Evolutionary conservation across 495 filamentous ascomycete genomes (phyloP).

Genomic region (Lepraria neglecta): DNA sequence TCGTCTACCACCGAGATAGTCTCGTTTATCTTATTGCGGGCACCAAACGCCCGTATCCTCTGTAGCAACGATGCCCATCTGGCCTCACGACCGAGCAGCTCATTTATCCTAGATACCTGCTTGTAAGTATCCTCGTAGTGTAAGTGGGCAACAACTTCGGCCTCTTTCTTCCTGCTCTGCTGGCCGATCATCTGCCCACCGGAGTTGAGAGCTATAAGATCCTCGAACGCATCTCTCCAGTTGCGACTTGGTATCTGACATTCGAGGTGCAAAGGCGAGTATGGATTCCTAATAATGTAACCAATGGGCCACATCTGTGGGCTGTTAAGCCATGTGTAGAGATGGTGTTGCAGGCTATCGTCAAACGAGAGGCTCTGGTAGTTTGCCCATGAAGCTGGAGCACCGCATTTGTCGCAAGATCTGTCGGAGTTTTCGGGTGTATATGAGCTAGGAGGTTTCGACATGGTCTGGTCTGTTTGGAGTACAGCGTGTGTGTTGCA

Average conservation of each 20-base stretch:
- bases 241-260: background rate
- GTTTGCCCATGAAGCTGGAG: background rate
- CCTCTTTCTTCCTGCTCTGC: constrained; percentile 12
- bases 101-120: background rate
- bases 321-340: background rate
- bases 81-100: background rate
- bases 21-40: no score
- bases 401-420: background rate
- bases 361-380: background rate
- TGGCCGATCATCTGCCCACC: constrained; percentile 12
- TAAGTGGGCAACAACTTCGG: background rate
- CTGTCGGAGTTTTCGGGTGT: background rate
- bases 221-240: constrained; percentile 23
- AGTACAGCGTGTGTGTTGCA: no score
- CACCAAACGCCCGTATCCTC: background rate
- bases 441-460: background rate
- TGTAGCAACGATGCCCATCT: background rate
- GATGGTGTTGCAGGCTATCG: background rate
- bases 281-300: constrained; percentile 15
- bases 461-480: no score
- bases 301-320: constrained; percentile 22
- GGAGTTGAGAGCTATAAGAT: constrained; percentile 15
- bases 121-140: background rate
- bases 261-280: constrained; percentile 19
- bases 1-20: no score